A percentile compares a stretch with the other conserved stretches of the same genome.
These are phyloP conservation scores for Scheffersomyces coipomensis DNA, from an alignment of 805 yeast genomes.

Conservation along the genomic window DNA sequence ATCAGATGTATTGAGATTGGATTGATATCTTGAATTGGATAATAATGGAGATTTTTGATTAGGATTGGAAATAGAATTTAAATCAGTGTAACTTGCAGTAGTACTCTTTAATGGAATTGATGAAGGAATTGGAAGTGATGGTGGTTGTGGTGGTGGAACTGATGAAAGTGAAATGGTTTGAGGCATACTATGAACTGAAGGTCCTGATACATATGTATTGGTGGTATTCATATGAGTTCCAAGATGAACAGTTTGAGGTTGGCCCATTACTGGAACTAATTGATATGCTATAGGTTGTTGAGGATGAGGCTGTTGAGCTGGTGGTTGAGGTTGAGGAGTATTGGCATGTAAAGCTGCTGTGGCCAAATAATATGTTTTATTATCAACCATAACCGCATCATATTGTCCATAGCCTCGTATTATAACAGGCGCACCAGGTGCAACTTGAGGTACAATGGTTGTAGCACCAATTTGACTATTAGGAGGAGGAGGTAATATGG, in stretches of 20 bases:
- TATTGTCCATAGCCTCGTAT: too few species aligned
- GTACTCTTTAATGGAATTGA: background rate
- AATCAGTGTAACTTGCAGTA: background rate
- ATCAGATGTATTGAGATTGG: background rate
- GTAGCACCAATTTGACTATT: background rate
- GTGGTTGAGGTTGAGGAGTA: too few species aligned
- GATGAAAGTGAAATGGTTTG: background rate
- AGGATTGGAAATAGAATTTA: background rate
- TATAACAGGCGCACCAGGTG: too few species aligned
- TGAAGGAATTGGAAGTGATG: background rate
- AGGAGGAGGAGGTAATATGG: too few species aligned
- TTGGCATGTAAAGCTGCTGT: too few species aligned
- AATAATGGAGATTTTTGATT: conserved; percentile 1
- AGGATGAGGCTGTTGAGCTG: conserved; percentile 9
- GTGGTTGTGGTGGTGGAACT: background rate
- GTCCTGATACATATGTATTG: too few species aligned
- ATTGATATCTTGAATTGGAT: background rate
- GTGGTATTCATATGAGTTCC: too few species aligned
- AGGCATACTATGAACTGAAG: background rate
- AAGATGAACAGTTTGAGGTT: background rate
- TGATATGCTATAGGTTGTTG: conserved; percentile 1
- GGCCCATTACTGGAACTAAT: background rate
- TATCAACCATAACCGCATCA: too few species aligned
- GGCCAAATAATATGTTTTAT: too few species aligned
- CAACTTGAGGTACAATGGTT: background rate